These are phyloP conservation scores for Astrothelium macrocarpum DNA, from an alignment of 495 filamentous ascomycete genomes.

Conservation along the genomic window DNA sequence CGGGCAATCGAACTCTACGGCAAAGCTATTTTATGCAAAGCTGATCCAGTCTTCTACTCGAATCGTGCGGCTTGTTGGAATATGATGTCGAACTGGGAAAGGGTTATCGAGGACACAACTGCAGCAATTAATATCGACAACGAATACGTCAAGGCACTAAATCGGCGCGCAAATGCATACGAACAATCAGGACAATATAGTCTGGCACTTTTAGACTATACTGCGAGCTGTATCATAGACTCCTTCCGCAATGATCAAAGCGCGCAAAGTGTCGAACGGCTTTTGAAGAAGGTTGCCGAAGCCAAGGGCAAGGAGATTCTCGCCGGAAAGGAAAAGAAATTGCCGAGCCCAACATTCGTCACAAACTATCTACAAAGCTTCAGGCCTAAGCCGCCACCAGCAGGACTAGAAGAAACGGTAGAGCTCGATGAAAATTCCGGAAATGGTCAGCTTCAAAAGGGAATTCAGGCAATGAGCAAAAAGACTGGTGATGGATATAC, in stretches of 20 bases:
- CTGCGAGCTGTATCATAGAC: slow-evolving; percentile 98
- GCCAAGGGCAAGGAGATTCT: slow-evolving; percentile 82
- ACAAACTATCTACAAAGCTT: slow-evolving; percentile 99
- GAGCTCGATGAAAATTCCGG: slow-evolving; percentile 71
- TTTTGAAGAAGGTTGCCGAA: slow-evolving; percentile 96
- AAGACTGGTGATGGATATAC: slow-evolving; percentile 86
- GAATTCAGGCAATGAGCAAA: slow-evolving; percentile 67
- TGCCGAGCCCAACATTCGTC: slow-evolving; percentile 91
- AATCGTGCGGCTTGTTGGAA: slow-evolving; percentile 98
- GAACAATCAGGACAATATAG: slow-evolving; percentile 85
- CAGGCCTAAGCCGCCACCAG: slow-evolving; percentile 65
- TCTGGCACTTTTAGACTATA: slow-evolving; percentile 93
- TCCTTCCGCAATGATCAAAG: slow-evolving; percentile 82
- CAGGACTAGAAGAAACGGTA: slow-evolving; percentile 68
- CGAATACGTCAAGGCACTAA: slow-evolving; percentile 95
- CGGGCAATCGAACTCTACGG: slow-evolving; percentile 88
- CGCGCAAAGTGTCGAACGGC: slow-evolving; percentile 78
- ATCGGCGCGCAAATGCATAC: slow-evolving; percentile 90
- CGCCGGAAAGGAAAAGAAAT: slow-evolving; percentile 63
- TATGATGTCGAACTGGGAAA: slow-evolving; percentile 81
- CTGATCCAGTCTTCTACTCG: slow-evolving; percentile 96
- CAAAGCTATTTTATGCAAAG: slow-evolving; percentile 91
- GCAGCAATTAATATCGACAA: slow-evolving; percentile 85
- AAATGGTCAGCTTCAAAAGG: slow-evolving; percentile 72
- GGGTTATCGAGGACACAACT: slow-evolving; percentile 94